These are phyloP conservation scores for Pilobolus umbonatus DNA, from an alignment of 192 early-diverging fungal genomes.

Conservation along the genomic window DNA sequence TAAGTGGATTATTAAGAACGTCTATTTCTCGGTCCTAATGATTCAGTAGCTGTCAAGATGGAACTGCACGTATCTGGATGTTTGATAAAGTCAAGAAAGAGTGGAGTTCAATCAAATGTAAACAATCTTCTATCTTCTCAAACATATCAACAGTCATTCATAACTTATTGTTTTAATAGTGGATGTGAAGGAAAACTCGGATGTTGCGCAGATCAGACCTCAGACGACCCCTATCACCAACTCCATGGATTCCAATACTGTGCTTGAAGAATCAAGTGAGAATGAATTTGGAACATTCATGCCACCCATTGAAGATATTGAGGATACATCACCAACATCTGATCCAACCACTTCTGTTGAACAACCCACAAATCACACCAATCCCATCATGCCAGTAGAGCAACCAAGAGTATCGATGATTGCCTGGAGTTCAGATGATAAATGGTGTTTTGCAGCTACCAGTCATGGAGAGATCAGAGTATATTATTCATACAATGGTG, in stretches of 20 bases:
- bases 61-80: constrained; percentile 72
- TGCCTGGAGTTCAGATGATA: constrained; percentile 69
- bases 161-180: neutral
- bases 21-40: neutral
- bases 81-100: constrained; percentile 41
- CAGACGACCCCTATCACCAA: neutral
- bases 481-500: constrained; percentile 61
- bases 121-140: no score
- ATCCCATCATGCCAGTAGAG: neutral
- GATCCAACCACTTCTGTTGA: neutral
- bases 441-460: constrained; percentile 58
- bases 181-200: constrained; percentile 13
- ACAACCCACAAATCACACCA: neutral
- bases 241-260: no score
- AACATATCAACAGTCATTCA: no score
- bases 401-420: constrained; percentile 54
- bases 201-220: no score
- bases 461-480: constrained; percentile 64
- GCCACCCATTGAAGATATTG: neutral
- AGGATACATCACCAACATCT: neutral
- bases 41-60: constrained; percentile 69
- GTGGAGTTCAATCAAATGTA: constrained; percentile 60
- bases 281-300: constrained; percentile 8
- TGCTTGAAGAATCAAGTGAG: no score
- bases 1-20: no score